Evolutionary conservation across 2,329 filamentous ascomycete species (phyloP), one percentile per base, ranked within the genome.

Genomic region (Trichoderma sp.): DNA sequence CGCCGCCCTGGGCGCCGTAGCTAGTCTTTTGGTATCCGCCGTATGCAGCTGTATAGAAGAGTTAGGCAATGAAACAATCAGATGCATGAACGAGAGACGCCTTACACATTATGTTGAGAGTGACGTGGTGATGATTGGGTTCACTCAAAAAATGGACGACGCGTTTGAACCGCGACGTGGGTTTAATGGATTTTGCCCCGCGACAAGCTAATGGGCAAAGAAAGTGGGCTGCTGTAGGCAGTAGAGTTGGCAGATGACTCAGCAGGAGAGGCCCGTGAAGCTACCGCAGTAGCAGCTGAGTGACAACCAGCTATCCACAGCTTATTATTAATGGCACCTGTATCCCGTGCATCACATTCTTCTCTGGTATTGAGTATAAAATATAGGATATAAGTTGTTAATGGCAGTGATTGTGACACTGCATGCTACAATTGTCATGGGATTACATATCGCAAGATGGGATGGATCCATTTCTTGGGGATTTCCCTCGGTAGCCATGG

Each of bases 1-100:
- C 89, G 81, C 87, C 90, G 78, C 89, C 89, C 79, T 88, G 86
- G 76, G 85, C 88, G 79, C 89, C 89, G 80, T 89, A 90, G 76
- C 84, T 81, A 29, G 83, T 79, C 81, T 84, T 86, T 79, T 83
- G 78, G 82, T 86, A 89, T 78, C 86, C 85, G 76, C 84, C 85
- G 85, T 89, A 90, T 78, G 87, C 87, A 84, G 86, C 85, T 88
- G 76, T 50, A 31, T 2, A 24, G 11, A 64, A n/a, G 63, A 75
- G 78, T 75, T n/a, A 9, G 31, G 29, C 41, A 56, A 8, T 21
- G 12, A n/a, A 6, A 24, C n/a, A 45, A 16, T n/a, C 27, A 41
- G 69, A n/a, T 38, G 11, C 7, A 62, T 1, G 12, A 31, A 6
- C 18, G 16, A 45, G 18, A 8, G 14, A 45, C 50, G 18, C 62